Percentiles rank a stretch among this genome's conserved stretches.
These are phyloP conservation scores for Leccinum fallax DNA, from an alignment of 1,284 basidiomycete species.

Conservation along the genomic window DNA sequence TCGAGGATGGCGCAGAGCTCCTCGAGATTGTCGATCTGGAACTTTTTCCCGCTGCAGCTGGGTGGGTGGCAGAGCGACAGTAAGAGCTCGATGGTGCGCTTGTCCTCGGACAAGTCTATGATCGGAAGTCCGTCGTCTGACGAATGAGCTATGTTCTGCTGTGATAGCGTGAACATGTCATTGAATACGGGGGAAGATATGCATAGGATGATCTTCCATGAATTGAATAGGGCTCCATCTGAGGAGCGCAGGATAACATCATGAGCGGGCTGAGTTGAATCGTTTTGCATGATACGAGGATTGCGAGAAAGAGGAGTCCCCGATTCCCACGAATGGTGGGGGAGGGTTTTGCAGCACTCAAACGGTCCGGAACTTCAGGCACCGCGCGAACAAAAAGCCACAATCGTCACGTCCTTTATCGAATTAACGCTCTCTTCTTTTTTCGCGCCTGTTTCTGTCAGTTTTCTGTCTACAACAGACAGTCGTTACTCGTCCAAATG, in stretches of 20 bases:
- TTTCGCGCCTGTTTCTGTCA: no score
- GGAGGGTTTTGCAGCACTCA: no score
- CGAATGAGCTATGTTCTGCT: not conserved
- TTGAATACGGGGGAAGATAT: conserved; percentile 33
- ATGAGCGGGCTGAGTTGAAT: conserved; percentile 1
- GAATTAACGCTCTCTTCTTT: no score
- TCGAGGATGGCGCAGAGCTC: conserved; percentile 15
- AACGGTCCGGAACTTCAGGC: no score
- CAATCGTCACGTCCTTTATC: no score
- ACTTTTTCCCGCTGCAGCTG: not conserved
- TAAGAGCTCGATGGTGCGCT: conserved; percentile 26
- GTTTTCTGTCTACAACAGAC: no score
- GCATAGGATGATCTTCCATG: conserved; percentile 29
- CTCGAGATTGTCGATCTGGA: not conserved
- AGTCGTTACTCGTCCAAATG: no score
- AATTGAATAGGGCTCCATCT: conserved; percentile 28
- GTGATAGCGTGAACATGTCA: conserved; percentile 30
- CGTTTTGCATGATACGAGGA: conserved; percentile 10
- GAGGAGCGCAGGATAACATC: conserved; percentile 35
- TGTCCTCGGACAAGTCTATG: conserved; percentile 33
- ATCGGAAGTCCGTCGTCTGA: conserved; percentile 15
- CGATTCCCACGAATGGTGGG: no score
- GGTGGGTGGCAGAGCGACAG: conserved; percentile 34
- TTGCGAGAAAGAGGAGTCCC: not conserved
- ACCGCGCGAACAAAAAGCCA: no score